Conservation (phyloP, 2,329 filamentous ascomycete species). For the Triangularia setosa region DNA sequence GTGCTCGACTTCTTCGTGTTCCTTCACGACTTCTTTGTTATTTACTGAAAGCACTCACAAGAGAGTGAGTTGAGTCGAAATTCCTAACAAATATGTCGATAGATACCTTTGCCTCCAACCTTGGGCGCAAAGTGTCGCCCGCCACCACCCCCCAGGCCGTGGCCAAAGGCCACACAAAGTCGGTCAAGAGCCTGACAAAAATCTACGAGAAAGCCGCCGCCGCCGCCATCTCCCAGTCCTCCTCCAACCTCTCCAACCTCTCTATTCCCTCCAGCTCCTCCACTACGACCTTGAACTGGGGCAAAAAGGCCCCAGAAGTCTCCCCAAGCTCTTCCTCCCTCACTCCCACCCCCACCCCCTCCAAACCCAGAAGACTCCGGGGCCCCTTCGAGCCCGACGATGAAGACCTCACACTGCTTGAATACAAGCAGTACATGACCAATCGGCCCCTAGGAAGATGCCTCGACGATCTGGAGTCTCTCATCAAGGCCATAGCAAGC, state of each 20-base stretch:
- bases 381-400: constrained; percentile 22
- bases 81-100: not conserved
- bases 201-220: not conserved
- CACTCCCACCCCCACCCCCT: not conserved
- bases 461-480: constrained; percentile 24
- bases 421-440: constrained; percentile 33
- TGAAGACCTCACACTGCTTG: constrained; percentile 32
- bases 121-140: constrained; percentile 1
- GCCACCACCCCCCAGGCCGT: not conserved
- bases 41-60: not conserved
- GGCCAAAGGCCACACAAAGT: not conserved
- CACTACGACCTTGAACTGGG: not conserved
- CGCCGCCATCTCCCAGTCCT: not conserved
- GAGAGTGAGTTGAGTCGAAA: not conserved
- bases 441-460: constrained; percentile 31
- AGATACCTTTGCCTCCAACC: constrained; percentile 2
- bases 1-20: not conserved
- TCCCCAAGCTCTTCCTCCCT: not conserved
- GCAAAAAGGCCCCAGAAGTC: not conserved
- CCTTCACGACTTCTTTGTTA: not conserved
- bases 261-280: not conserved
- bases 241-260: not conserved
- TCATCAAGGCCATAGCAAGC: not conserved
- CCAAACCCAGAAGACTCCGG: not conserved
- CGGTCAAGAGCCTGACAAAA: not conserved